Conservation (phyloP, 805 yeast species). For the Metschnikowia continentalis region DNA sequence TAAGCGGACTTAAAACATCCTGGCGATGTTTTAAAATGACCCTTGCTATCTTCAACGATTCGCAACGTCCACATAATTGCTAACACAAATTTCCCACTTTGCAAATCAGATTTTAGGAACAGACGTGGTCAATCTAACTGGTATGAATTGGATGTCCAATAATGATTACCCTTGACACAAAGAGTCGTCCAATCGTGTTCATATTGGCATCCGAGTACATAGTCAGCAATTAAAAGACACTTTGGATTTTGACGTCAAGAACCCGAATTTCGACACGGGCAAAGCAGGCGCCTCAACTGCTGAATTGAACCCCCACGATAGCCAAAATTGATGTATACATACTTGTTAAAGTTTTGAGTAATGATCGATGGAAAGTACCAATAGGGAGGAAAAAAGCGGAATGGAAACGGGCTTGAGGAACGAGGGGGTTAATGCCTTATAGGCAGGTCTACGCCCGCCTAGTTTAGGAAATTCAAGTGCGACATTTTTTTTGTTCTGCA, state of each 20-base stretch:
- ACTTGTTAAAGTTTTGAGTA: constrained; percentile 2
- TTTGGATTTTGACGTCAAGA: background rate
- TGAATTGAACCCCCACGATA: background rate
- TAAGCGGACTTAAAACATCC: background rate
- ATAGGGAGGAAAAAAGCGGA: constrained; percentile 5
- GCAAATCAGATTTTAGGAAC: background rate
- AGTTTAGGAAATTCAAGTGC: constrained; percentile 5
- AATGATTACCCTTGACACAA: background rate
- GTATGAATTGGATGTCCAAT: background rate
- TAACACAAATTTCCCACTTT: background rate
- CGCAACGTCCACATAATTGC: background rate
- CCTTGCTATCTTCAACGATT: background rate
- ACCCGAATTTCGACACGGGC: background rate
- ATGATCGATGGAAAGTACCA: constrained; percentile 6
- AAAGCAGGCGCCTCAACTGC: background rate
- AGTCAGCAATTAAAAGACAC: background rate
- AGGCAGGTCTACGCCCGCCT: constrained; percentile 3
- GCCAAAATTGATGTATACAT: constrained; percentile 1
- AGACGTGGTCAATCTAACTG: background rate
- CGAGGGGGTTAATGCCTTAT: constrained; percentile 2
- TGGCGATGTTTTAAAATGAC: background rate
- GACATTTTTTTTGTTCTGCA: constrained; percentile 5
- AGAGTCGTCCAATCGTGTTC: background rate
- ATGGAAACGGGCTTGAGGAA: constrained; percentile 3
- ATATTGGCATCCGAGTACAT: background rate